phyloP scores from a whole-genome alignment of 345 rosid genomes.

The Rhodomyrtus tomentosa region DNA sequence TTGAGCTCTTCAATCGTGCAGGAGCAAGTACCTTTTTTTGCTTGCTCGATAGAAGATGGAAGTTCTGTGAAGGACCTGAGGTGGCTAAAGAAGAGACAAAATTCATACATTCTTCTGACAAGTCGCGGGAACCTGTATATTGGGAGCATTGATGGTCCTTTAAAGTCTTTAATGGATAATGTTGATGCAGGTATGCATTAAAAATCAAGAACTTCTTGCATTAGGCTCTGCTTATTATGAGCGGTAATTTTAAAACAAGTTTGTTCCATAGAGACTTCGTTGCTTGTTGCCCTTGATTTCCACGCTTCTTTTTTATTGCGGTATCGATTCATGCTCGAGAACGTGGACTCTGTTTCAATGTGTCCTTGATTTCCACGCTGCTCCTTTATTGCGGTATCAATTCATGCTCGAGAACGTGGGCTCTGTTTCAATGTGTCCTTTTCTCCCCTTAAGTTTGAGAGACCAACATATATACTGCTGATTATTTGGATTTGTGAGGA shows the following conservation, averaged over 20 bases:
- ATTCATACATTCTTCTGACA: slow-evolving; percentile 57
- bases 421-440: neutral
- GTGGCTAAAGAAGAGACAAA: slow-evolving; percentile 51
- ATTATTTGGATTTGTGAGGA: neutral
- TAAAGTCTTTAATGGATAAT: slow-evolving; percentile 40
- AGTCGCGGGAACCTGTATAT: slow-evolving; percentile 41
- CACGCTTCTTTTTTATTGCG: too few relatives aligned
- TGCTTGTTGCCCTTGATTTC: neutral
- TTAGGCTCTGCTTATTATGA: neutral
- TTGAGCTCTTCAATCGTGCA: slow-evolving; percentile 10
- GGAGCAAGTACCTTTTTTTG: slow-evolving; percentile 43
- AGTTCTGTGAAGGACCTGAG: slow-evolving; percentile 54
- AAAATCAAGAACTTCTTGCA: neutral
- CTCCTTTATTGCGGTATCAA: neutral
- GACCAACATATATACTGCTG: neutral
- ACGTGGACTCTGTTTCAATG: too few relatives aligned
- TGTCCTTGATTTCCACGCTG: neutral
- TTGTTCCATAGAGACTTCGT: neutral
- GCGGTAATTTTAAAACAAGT: neutral
- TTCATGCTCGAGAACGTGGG: neutral
- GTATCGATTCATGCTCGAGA: too few relatives aligned
- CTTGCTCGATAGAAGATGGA: slow-evolving; percentile 36
- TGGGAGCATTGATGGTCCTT: slow-evolving; percentile 38
- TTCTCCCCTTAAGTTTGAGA: neutral
- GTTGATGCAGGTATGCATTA: slow-evolving; percentile 70